Evolutionary conservation across 371 early-diverging fungal genomes (phyloP).

Genomic region (Chytridium lagenaria): DNA sequence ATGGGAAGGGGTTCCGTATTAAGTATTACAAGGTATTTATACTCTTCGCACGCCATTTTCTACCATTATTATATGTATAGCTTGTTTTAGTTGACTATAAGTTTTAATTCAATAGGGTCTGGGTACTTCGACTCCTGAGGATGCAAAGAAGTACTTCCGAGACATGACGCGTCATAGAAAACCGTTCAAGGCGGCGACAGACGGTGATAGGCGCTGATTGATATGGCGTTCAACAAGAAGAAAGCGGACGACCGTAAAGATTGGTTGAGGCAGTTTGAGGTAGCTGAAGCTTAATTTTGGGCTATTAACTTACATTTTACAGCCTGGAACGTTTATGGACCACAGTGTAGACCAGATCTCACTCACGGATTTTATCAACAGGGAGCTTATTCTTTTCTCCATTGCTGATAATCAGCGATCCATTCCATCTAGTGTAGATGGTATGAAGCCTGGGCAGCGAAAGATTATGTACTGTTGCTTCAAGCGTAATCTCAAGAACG

Average conservation of each 20-base stretch:
- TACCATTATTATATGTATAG: too few relatives aligned
- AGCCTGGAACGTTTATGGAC: constrained; percentile 96
- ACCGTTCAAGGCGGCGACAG: constrained; percentile 70
- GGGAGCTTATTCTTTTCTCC: constrained; percentile 96
- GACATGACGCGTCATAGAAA: constrained; percentile 86
- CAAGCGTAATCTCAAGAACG: constrained; percentile 83
- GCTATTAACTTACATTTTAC: background rate
- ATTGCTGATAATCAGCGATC: constrained; percentile 98
- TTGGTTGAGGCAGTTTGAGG: constrained; percentile 89
- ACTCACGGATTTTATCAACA: constrained; percentile 96
- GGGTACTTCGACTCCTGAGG: constrained; percentile 92
- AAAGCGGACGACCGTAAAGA: constrained; percentile 96
- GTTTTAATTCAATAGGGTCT: constrained; percentile 78
- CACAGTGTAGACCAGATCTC: constrained; percentile 78
- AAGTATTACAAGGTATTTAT: constrained; percentile 94
- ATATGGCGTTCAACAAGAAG: constrained; percentile 99
- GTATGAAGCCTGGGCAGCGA: constrained; percentile 99
- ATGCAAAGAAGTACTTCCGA: constrained; percentile 96
- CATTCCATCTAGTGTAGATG: constrained; percentile 98
- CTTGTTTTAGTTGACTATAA: too few relatives aligned
- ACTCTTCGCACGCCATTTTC: background rate
- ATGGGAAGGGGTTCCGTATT: constrained; percentile 77
- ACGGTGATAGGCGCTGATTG: constrained; percentile 83
- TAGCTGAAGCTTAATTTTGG: constrained; percentile 22
- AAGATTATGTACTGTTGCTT: constrained; percentile 97